A percentile compares a stretch with the other conserved stretches of the same genome.
phyloP scores from a whole-genome alignment of 768 basidiomycete genomes.

The Russula sp. region DNA sequence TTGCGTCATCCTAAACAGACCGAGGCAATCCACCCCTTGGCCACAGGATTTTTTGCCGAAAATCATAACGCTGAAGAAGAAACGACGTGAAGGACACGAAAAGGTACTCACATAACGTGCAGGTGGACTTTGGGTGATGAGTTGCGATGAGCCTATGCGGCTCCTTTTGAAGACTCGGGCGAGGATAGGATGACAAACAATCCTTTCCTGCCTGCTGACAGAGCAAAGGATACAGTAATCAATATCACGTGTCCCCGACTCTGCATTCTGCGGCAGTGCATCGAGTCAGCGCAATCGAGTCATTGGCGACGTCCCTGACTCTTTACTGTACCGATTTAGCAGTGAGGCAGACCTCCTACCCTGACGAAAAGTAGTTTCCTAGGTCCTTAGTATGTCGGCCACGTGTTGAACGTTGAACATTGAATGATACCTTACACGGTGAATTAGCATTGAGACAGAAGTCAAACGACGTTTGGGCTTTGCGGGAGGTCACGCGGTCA shows the following conservation, averaged over 20 bases:
- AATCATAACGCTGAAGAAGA: neutral
- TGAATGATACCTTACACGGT: no score
- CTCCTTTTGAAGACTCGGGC: constrained; percentile 1
- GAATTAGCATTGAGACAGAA: no score
- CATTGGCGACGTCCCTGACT: no score
- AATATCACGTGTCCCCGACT: constrained; percentile 1
- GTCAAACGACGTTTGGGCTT: no score
- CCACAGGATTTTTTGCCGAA: neutral
- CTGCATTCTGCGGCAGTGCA: no score
- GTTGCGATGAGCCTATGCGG: neutral
- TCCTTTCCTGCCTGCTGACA: constrained; percentile 5
- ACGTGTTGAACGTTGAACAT: no score
- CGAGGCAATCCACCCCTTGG: constrained; percentile 6
- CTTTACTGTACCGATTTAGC: no score
- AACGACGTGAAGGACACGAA: neutral
- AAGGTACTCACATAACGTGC: constrained; percentile 7
- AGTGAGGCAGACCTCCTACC: no score
- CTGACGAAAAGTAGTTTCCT: no score
- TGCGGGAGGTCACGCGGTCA: no score
- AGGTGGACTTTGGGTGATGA: neutral
- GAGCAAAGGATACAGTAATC: neutral
- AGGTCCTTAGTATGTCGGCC: no score
- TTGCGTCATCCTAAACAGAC: neutral
- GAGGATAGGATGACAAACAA: constrained; percentile 15
- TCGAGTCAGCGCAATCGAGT: no score